A percentile compares a stretch with the other conserved stretches of the same genome.
phyloP scores from a whole-genome alignment of 441 rosid genomes.

The Eutrema salsugineum region DNA sequence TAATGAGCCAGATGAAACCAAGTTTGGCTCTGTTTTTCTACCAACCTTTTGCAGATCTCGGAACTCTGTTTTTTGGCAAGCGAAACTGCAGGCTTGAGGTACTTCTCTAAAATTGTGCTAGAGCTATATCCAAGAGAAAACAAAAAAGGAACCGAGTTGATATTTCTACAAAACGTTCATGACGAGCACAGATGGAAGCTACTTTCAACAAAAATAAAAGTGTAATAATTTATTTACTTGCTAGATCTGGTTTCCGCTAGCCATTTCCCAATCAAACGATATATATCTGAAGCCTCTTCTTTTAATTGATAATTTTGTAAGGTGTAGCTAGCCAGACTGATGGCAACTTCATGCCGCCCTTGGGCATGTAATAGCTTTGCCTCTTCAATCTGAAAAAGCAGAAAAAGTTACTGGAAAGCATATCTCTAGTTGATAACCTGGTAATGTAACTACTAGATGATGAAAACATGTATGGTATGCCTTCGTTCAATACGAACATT shows the following conservation, averaged over 20 bases:
- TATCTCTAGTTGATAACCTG: neutral
- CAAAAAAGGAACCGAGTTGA: neutral
- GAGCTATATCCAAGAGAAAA: constrained; percentile 58
- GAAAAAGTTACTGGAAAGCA: constrained; percentile 7
- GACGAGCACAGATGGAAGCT: neutral
- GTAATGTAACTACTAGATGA: constrained; percentile 6
- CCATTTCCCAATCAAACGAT: constrained; percentile 97
- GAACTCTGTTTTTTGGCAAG: constrained; percentile 60
- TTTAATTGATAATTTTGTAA: constrained; percentile 59
- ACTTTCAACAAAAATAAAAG: constrained; percentile 13
- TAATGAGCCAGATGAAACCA: constrained; percentile 97
- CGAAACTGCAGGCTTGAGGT: constrained; percentile 91
- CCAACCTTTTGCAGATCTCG: constrained; percentile 52
- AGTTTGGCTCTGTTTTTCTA: constrained; percentile 78
- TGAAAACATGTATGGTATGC: neutral
- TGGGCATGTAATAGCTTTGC: constrained; percentile 91
- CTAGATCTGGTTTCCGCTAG: constrained; percentile 98
- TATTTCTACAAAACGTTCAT: constrained; percentile 15
- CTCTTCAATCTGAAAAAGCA: constrained; percentile 79
- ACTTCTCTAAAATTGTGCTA: constrained; percentile 89
- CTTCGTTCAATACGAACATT: neutral
- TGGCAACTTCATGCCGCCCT: constrained; percentile 96
- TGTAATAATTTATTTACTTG: constrained; percentile 50
- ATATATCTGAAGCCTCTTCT: constrained; percentile 74
- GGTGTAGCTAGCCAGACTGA: constrained; percentile 82